A percentile compares a stretch with the other conserved stretches of the same genome.
Conservation (phyloP, 2,329 filamentous ascomycete genomes). For the Penicillium sp. region DNA sequence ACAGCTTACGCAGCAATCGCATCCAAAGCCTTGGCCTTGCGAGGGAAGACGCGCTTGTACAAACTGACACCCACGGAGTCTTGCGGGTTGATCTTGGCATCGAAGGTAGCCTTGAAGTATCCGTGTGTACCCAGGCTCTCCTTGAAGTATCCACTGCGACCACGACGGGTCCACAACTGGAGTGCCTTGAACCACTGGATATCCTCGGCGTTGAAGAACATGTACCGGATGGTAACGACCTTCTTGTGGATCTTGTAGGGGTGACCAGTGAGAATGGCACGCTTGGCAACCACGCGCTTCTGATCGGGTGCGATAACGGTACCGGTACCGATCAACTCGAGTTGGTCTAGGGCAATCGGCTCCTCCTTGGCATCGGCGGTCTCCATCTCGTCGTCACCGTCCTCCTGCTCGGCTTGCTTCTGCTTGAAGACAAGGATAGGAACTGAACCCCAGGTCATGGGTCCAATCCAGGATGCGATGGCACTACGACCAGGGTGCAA, state of each 20-base stretch:
- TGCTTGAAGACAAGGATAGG: slow-evolving; percentile 84
- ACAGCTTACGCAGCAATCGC: slow-evolving; percentile 26
- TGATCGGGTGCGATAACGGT: slow-evolving; percentile 77
- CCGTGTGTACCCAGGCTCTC: slow-evolving; percentile 93
- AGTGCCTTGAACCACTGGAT: slow-evolving; percentile 97
- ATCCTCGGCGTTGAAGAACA: slow-evolving; percentile 98
- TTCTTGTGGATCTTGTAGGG: slow-evolving; percentile 99
- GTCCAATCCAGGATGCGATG: slow-evolving; percentile 85
- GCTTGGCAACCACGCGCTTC: slow-evolving; percentile 82
- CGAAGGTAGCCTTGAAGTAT: slow-evolving; percentile 99
- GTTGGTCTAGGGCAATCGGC: slow-evolving; percentile 44
- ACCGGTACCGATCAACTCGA: slow-evolving; percentile 80
- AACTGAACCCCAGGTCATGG: slow-evolving; percentile 88
- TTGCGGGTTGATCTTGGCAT: slow-evolving; percentile 91
- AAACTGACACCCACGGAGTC: slow-evolving; percentile 89
- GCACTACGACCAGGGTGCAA: slow-evolving; percentile 87
- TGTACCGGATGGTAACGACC: slow-evolving; percentile 94
- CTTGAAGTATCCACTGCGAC: slow-evolving; percentile 87
- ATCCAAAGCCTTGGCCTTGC: slow-evolving; percentile 58
- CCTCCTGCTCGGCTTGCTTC: slow-evolving; percentile 29
- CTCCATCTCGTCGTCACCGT: slow-evolving; percentile 43
- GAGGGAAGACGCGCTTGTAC: slow-evolving; percentile 82
- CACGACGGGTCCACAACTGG: slow-evolving; percentile 89
- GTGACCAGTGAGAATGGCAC: slow-evolving; percentile 89
- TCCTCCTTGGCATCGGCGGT: slow-evolving; percentile 43